Evolutionary conservation across 1,284 basidiomycete species (phyloP).

Genomic region (Macrocystidia cucumis): DNA sequence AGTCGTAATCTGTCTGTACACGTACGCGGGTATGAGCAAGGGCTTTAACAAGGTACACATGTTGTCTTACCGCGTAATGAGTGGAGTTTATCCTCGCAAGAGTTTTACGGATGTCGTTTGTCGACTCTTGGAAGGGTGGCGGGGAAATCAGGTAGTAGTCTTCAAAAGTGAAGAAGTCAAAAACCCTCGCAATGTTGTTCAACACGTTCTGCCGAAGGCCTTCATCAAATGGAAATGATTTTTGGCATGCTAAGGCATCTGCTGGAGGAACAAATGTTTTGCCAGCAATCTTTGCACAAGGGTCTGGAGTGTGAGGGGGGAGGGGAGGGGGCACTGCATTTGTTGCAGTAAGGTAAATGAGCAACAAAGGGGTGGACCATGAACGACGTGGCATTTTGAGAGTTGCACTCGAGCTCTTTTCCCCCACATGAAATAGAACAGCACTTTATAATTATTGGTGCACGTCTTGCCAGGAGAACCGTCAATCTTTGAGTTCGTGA

Average conservation of each 20-base stretch:
- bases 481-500: too few species aligned
- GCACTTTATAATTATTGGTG: too few species aligned
- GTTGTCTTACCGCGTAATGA: slow-evolving; percentile 30
- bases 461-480: too few species aligned
- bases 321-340: too few species aligned
- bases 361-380: too few species aligned
- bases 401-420: too few species aligned
- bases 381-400: too few species aligned
- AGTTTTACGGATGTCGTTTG: slow-evolving; percentile 42
- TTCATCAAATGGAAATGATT: slow-evolving; percentile 58
- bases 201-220: slow-evolving; percentile 54
- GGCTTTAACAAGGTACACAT: too few species aligned
- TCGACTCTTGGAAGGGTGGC: slow-evolving; percentile 54
- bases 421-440: too few species aligned
- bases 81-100: slow-evolving; percentile 41
- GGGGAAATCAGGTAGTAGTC: slow-evolving; percentile 53
- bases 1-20: slow-evolving; percentile 52
- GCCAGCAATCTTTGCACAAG: slow-evolving; percentile 43
- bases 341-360: too few species aligned
- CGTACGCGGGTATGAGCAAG: too few species aligned
- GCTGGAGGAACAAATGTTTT: slow-evolving; percentile 39
- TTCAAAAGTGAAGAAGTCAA: slow-evolving; percentile 62
- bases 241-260: slow-evolving; percentile 50
- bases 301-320: too few species aligned
- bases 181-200: slow-evolving; percentile 42